These are phyloP conservation scores for Mycena rosella DNA, from an alignment of 768 basidiomycete genomes.

Conservation along the genomic window DNA sequence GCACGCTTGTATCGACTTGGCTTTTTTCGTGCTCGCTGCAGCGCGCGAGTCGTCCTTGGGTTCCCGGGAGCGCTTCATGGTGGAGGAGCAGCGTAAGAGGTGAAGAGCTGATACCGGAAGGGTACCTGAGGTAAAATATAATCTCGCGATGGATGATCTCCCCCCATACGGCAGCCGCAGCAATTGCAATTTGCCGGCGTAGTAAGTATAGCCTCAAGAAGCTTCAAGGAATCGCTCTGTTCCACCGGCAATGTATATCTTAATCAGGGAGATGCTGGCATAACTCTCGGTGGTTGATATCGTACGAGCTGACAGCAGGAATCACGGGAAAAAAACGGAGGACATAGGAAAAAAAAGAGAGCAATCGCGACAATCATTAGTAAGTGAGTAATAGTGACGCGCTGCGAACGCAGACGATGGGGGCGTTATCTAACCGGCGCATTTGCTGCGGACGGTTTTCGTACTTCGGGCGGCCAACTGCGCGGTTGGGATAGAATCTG, in stretches of 20 bases:
- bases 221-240: too few relatives aligned
- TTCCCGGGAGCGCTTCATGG: slow-evolving; percentile 35
- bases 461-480: too few relatives aligned
- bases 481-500: too few relatives aligned
- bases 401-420: too few relatives aligned
- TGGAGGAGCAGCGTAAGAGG: neutral
- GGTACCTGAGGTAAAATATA: neutral
- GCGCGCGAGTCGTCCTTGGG: slow-evolving; percentile 13
- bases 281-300: too few relatives aligned
- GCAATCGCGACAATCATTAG: neutral
- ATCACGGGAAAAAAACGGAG: neutral
- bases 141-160: neutral
- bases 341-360: neutral
- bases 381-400: neutral
- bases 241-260: too few relatives aligned
- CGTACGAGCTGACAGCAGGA: neutral
- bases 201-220: too few relatives aligned
- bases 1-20: slow-evolving; percentile 54
- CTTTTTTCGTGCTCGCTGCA: slow-evolving; percentile 43
- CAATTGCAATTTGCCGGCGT: too few relatives aligned
- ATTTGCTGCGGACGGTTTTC: too few relatives aligned
- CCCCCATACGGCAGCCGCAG: too few relatives aligned
- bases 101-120: neutral
- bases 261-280: too few relatives aligned
- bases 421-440: too few relatives aligned